Evolutionary conservation across 345 rosid species (phyloP).

Genomic region (Gossypium mustelinum): DNA sequence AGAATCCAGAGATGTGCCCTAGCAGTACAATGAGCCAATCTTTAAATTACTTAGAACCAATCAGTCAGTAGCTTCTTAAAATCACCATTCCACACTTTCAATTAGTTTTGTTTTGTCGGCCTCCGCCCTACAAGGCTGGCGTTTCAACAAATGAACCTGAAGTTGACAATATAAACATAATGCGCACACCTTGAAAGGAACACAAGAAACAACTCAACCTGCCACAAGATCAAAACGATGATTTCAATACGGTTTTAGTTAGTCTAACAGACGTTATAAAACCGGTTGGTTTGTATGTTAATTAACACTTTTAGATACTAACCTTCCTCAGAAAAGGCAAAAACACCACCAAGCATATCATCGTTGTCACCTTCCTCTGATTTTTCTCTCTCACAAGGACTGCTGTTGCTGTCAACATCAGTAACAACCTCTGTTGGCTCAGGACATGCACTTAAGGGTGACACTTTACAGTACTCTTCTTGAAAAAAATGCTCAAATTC

Average conservation of each 20-base stretch:
- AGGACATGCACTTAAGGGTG: constrained; percentile 22
- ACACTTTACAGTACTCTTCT: constrained; percentile 55
- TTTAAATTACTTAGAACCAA: constrained; percentile 32
- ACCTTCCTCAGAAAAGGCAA: constrained; percentile 96
- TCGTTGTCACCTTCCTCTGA: constrained; percentile 69
- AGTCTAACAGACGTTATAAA: background rate
- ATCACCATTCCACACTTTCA: constrained; percentile 24
- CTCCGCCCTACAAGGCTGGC: constrained; percentile 28
- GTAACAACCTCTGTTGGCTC: constrained; percentile 38
- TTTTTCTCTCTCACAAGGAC: constrained; percentile 58
- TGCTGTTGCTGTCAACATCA: constrained; percentile 37
- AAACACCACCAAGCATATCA: constrained; percentile 88
- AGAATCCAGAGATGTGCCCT: constrained; percentile 30
- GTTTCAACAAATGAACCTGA: constrained; percentile 13
- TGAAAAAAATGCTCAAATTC: constrained; percentile 71
- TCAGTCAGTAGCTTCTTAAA: constrained; percentile 45
- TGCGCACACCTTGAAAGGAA: background rate
- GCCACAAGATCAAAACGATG: constrained; percentile 20
- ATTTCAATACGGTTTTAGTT: constrained; percentile 5
- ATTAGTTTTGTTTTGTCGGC: constrained; percentile 33
- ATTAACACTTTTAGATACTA: constrained; percentile 10
- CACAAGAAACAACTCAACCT: constrained; percentile 39
- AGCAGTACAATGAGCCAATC: constrained; percentile 22
- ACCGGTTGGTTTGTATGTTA: background rate
- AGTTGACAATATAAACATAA: background rate